Evolutionary conservation across 176 grass and related monocot genomes (phyloP), one percentile per base, ranked within the genome.

Genomic region (Cenchrus purpureus): DNA sequence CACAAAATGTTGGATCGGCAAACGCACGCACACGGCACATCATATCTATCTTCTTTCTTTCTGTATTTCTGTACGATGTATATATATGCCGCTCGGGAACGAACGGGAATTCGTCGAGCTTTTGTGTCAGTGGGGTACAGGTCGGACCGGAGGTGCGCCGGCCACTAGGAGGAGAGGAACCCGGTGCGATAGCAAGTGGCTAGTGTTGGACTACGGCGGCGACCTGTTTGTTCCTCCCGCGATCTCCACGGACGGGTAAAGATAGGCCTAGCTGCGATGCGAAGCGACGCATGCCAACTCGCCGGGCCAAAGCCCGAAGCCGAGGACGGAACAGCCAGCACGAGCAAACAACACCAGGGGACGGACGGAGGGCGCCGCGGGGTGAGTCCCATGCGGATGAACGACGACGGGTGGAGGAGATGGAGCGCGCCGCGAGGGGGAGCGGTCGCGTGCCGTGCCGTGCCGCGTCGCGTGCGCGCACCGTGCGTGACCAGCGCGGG

Each of bases 61-160:
- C 7, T 25, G 22, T 25, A 25, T 25, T 25, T 25, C 22, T 32
- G 31, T 32, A 32, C 19, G 19, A 48, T 45, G 51, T 20, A 40
- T 25, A 2, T 40, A 12, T 40, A 40, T 12, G 40, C 53, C 17
- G 45, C 62, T 10, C 40, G 44, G 20, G 12, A 51, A 80, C 37
- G 12, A 51, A 80, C 37, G 37, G 37, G 37, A 40, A 40, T 4
- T 40, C 3, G 4, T 40, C 2, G 1, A 10, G 53, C 16, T 8
- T 50, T 12, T 8, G 12, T 43, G 55, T 12, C 46, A 79, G 74
- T 72, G 86, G 74, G 67, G 46, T 79, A 83, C 80, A 82, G 86
- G 12, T 77, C 42, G 48, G 45, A 8, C 8, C 45, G 74, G 62
- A 76, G 20, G 81, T 68, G 72, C 86, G 59, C 79, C 37, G 37